Percentiles rank a stretch among this genome's conserved stretches.
Conservation (phyloP, 1,284 basidiomycete genomes). For the Takashimella tepidaria region DNA sequence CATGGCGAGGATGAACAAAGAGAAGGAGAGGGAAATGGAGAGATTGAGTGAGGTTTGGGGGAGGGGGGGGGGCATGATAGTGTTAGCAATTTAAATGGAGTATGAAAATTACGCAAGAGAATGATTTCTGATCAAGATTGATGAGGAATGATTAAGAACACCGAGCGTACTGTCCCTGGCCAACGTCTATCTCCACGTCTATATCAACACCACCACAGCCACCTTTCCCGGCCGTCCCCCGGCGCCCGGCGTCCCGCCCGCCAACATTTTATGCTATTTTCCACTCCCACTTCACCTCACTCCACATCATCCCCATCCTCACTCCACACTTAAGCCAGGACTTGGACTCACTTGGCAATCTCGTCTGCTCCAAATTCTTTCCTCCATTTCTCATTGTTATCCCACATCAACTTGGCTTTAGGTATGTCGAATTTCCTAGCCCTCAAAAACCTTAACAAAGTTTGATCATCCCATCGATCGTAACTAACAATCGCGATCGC, state of each 20-base stretch:
- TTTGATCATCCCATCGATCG: constrained; percentile 74
- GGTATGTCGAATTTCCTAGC: constrained; percentile 87
- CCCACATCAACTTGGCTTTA: constrained; percentile 79
- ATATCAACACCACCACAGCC: no score
- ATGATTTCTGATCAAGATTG: no score
- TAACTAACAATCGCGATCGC: constrained; percentile 42
- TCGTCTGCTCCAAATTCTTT: constrained; percentile 84
- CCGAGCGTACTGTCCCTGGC: no score
- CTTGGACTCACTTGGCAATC: constrained; percentile 62
- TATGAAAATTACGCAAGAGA: no score
- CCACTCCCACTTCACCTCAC: not conserved
- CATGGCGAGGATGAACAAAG: not conserved
- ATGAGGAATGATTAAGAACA: no score
- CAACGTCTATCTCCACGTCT: no score
- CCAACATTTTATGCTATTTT: no score
- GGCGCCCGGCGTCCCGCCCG: no score
- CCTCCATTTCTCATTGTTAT: constrained; percentile 82
- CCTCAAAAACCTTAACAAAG: constrained; percentile 79
- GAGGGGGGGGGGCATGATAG: no score
- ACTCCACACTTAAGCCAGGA: no score
- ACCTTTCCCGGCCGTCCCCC: no score
- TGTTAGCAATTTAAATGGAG: no score
- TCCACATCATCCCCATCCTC: not conserved
- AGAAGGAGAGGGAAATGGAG: not conserved
- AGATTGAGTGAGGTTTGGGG: constrained; percentile 3